These are phyloP conservation scores for Lycium ferocissimum DNA, from an alignment of 257 asterid genomes.

Conservation along the genomic window DNA sequence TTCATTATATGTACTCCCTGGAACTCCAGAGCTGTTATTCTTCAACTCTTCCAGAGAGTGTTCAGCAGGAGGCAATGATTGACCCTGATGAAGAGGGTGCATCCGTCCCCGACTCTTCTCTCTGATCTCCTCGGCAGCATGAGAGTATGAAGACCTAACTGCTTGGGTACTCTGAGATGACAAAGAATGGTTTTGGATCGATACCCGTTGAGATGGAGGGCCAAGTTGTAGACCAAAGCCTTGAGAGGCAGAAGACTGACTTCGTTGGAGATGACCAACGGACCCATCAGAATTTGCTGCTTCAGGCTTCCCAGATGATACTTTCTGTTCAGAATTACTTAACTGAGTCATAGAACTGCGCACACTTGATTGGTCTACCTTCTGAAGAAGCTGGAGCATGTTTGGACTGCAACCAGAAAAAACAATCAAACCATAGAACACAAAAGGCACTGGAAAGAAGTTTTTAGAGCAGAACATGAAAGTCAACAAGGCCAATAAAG, in stretches of 20 bases:
- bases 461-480: neutral
- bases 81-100: constrained; percentile 46
- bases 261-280: constrained; percentile 54
- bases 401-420: constrained; percentile 61
- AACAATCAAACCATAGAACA: constrained; percentile 29
- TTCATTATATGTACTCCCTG: constrained; percentile 45
- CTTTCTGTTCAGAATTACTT: constrained; percentile 43
- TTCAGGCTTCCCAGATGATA: constrained; percentile 57
- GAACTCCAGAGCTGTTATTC: constrained; percentile 49
- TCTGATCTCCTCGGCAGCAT: constrained; percentile 51
- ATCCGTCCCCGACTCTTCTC: constrained; percentile 43
- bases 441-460: neutral
- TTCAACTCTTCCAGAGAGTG: constrained; percentile 49
- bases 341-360: constrained; percentile 48
- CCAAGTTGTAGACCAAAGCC: constrained; percentile 92
- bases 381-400: constrained; percentile 93
- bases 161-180: constrained; percentile 54
- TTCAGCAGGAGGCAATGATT: constrained; percentile 52
- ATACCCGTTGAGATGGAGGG: constrained; percentile 76
- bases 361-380: constrained; percentile 82
- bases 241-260: constrained; percentile 68
- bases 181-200: constrained; percentile 49
- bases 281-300: constrained; percentile 61
- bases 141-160: constrained; percentile 42
- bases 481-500: neutral